A percentile compares a stretch with the other conserved stretches of the same genome.
Evolutionary conservation across 202 grass and related monocot genomes (phyloP).

Genomic region (Hordeum pubiflorum): DNA sequence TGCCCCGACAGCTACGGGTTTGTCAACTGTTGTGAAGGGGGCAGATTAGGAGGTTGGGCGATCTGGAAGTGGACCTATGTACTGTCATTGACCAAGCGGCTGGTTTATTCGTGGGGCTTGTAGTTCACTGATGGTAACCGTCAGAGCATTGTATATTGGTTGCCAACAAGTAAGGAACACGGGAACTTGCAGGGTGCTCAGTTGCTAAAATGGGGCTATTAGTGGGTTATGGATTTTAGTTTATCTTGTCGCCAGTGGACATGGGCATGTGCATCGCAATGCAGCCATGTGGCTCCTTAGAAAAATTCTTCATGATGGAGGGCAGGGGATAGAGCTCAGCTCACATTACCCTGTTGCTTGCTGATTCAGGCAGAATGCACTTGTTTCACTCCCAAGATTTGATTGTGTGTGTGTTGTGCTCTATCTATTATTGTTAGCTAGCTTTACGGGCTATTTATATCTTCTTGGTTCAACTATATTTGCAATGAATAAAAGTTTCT

Average conservation of each 20-base stretch:
- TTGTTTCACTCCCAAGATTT: not conserved
- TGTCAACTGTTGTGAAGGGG: not conserved
- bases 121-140: not conserved
- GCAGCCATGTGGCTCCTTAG: too few relatives aligned
- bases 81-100: not conserved
- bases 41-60: not conserved
- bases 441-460: not conserved
- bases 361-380: not conserved
- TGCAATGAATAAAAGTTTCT: not conserved
- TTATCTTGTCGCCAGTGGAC: not conserved
- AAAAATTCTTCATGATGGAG: not conserved
- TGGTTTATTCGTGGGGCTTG: not conserved
- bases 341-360: not conserved
- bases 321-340: not conserved
- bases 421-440: not conserved
- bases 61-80: not conserved
- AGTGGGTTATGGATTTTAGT: not conserved
- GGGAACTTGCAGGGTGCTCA: not conserved
- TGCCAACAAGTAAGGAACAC: not conserved
- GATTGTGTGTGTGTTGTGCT: not conserved
- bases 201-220: not conserved
- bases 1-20: not conserved
- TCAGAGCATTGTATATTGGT: not conserved
- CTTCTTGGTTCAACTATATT: not conserved
- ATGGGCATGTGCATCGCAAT: not conserved